A percentile compares a stretch with the other conserved stretches of the same genome.
Evolutionary conservation across 1,284 basidiomycete species (phyloP).

Genomic region (Heterobasidion irregulare): DNA sequence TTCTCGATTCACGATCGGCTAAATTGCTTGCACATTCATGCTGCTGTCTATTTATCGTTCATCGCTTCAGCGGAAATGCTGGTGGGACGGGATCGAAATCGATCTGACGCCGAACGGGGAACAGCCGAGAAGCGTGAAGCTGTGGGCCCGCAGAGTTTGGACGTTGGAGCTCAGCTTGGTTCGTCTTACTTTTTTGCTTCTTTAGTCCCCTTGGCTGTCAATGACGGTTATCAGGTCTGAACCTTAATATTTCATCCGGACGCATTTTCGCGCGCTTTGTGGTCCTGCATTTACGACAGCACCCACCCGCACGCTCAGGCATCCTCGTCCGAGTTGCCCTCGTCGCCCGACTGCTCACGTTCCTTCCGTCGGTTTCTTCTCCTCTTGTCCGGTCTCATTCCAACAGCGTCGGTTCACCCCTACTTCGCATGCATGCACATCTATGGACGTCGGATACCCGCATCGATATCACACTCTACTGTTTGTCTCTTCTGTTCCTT

Average conservation of each 20-base stretch:
- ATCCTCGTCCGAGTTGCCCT: no score
- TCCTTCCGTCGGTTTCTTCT: background rate
- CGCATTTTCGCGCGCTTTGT: background rate
- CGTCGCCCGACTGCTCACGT: background rate
- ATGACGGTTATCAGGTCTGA: background rate
- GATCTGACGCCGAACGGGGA: conserved; percentile 50
- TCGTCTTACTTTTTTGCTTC: background rate
- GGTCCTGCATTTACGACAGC: no score
- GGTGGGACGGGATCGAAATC: conserved; percentile 98
- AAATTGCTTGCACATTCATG: no score
- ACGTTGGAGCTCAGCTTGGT: conserved; percentile 95
- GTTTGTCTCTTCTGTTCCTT: background rate
- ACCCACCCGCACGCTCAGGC: no score
- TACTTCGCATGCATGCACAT: background rate
- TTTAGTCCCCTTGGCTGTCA: background rate
- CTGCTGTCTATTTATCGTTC: background rate
- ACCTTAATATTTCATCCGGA: background rate
- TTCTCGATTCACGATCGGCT: background rate
- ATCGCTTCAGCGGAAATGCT: conserved; percentile 81
- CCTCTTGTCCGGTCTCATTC: background rate
- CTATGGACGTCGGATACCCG: background rate
- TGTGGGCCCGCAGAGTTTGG: conserved; percentile 99
- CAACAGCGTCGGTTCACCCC: no score
- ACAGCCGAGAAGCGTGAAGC: conserved; percentile 57
- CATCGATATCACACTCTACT: background rate